Evolutionary conservation across 2,329 filamentous ascomycete genomes (phyloP).

Genomic region (Podosphaera xanthii): DNA sequence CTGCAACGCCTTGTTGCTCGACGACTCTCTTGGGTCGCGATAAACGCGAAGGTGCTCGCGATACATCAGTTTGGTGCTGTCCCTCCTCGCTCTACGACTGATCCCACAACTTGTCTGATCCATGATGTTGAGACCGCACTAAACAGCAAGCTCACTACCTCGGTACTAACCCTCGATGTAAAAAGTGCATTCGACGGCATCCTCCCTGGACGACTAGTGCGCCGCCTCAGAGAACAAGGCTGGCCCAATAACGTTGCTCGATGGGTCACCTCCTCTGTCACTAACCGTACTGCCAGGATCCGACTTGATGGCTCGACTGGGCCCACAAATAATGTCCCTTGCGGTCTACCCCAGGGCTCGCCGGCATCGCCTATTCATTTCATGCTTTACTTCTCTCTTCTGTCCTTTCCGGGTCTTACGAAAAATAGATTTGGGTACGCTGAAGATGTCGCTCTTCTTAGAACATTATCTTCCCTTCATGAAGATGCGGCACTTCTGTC

Average conservation of each 20-base stretch:
- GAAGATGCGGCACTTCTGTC: background rate
- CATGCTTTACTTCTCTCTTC: background rate
- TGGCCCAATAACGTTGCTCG: background rate
- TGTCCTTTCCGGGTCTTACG: background rate
- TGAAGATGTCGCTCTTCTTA: background rate
- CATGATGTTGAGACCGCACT: no score
- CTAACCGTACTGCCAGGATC: background rate
- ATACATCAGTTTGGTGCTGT: no score
- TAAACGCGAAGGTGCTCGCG: no score
- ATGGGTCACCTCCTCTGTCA: background rate
- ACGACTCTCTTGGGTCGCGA: no score
- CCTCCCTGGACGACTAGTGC: no score
- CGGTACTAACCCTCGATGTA: no score
- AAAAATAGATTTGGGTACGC: background rate
- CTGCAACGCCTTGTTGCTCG: no score
- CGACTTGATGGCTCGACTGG: background rate
- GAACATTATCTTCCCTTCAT: background rate
- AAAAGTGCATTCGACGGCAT: no score
- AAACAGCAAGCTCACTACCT: no score
- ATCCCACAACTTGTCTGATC: background rate
- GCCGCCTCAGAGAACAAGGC: no score
- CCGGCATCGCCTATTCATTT: background rate
- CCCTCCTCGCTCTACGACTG: no score
- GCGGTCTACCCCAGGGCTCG: background rate
- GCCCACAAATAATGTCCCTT: background rate